Evolutionary conservation across 2,329 filamentous ascomycete species (phyloP).

Genomic region (Fusarium gaditjirri): DNA sequence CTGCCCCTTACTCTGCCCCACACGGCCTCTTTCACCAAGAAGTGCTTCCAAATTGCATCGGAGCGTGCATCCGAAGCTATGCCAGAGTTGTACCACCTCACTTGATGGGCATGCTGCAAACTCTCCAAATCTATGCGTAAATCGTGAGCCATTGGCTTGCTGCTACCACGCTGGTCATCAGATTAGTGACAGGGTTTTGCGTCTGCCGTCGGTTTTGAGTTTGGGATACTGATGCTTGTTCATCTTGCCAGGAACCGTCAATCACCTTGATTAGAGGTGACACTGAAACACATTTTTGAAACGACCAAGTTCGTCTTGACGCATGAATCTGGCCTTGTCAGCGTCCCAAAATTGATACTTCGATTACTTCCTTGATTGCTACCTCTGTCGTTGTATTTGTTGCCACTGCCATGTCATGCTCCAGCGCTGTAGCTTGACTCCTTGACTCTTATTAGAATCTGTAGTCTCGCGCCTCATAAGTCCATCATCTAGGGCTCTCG

Average conservation of each 20-base stretch:
- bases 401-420: constrained; percentile 7
- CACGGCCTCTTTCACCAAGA: constrained; percentile 21
- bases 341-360: constrained; percentile 1
- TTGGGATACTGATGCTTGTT: constrained; percentile 38
- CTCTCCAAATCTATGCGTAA: not conserved
- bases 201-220: constrained; percentile 4
- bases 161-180: constrained; percentile 7
- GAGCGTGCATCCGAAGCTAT: constrained; percentile 27
- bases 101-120: constrained; percentile 6
- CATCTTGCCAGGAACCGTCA: constrained; percentile 9
- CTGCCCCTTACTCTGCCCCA: constrained; percentile 39
- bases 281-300: constrained; percentile 44
- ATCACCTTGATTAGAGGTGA: constrained; percentile 4
- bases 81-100: constrained; percentile 13
- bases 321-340: constrained; percentile 18
- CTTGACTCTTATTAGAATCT: constrained; percentile 18
- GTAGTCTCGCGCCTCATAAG: constrained; percentile 7
- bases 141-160: not conserved
- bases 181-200: not conserved
- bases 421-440: not conserved
- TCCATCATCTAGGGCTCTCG: constrained; percentile 4
- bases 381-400: not conserved
- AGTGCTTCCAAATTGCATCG: constrained; percentile 23
- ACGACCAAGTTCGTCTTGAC: constrained; percentile 26
- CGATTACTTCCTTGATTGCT: constrained; percentile 1